Evolutionary conservation across 352 stramenopile genomes (phyloP).

Genomic region (Globisporangium perplexum): DNA sequence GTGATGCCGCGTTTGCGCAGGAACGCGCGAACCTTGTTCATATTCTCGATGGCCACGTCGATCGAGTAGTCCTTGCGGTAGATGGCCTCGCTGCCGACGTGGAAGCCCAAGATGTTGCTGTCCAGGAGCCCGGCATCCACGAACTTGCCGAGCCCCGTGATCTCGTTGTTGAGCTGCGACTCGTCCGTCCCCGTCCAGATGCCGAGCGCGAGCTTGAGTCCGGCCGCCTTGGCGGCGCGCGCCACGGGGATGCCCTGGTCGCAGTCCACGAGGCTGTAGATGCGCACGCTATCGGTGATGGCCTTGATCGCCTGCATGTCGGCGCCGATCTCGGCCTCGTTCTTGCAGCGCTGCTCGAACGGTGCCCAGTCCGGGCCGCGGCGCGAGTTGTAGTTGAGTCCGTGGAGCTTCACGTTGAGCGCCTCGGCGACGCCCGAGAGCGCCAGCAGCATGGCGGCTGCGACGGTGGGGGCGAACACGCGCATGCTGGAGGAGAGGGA

Average conservation of each 20-base stretch:
- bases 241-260: conserved; percentile 39
- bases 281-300: conserved; percentile 49
- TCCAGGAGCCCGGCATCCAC: conserved; percentile 38
- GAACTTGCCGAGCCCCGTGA: conserved; percentile 30
- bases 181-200: conserved; percentile 47
- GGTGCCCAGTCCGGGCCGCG: conserved; percentile 46
- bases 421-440: conserved; percentile 16
- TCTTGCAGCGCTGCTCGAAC: conserved; percentile 40
- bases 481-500: conserved; percentile 12
- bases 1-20: conserved; percentile 30
- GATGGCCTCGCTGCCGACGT: conserved; percentile 64
- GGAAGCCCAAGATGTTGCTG: conserved; percentile 38
- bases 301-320: conserved; percentile 51
- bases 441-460: conserved; percentile 8
- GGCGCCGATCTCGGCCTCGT: conserved; percentile 25
- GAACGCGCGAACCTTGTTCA: conserved; percentile 53
- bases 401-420: conserved; percentile 51
- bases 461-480: conserved; percentile 6
- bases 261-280: conserved; percentile 64
- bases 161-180: conserved; percentile 35
- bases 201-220: conserved; percentile 50
- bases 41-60: conserved; percentile 43
- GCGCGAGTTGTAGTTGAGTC: conserved; percentile 76
- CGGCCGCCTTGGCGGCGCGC: conserved; percentile 32
- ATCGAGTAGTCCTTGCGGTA: conserved; percentile 56